These are phyloP conservation scores for Cyamopsis tetragonoloba DNA, from an alignment of 306 rosid genomes.

Conservation along the genomic window DNA sequence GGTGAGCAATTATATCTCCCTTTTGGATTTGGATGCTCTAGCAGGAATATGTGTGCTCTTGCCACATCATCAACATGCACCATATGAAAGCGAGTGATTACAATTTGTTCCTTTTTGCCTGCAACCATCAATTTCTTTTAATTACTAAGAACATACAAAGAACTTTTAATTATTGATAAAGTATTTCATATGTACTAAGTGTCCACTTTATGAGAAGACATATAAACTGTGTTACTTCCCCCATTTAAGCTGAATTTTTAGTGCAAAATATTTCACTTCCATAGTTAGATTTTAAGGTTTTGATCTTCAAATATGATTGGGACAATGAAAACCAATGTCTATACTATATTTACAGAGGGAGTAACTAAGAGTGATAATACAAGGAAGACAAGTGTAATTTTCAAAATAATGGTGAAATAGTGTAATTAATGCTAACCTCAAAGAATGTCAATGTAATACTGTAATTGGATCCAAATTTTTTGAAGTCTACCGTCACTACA, in stretches of 20 bases:
- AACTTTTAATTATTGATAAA: neutral
- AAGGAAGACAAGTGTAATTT: no score
- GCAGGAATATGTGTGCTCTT: slow-evolving; percentile 52
- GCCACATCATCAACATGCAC: slow-evolving; percentile 65
- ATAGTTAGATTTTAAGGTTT: no score
- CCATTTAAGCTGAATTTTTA: neutral
- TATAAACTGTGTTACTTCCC: neutral
- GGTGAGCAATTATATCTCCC: slow-evolving; percentile 67
- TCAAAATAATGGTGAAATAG: no score
- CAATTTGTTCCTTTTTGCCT: slow-evolving; percentile 37
- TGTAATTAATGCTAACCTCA: no score
- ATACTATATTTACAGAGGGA: no score
- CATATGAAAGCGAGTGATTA: slow-evolving; percentile 28
- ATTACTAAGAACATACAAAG: neutral
- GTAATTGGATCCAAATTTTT: no score
- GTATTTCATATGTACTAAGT: neutral
- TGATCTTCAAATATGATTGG: no score
- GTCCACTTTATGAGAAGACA: neutral
- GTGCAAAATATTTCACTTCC: no score
- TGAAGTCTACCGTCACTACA: no score
- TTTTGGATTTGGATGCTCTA: slow-evolving; percentile 46
- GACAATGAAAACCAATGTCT: no score
- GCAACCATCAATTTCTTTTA: slow-evolving; percentile 6
- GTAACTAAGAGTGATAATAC: no score
- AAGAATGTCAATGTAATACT: no score